Conservation (phyloP, 306 rosid species). For the Inga laurina region DNA sequence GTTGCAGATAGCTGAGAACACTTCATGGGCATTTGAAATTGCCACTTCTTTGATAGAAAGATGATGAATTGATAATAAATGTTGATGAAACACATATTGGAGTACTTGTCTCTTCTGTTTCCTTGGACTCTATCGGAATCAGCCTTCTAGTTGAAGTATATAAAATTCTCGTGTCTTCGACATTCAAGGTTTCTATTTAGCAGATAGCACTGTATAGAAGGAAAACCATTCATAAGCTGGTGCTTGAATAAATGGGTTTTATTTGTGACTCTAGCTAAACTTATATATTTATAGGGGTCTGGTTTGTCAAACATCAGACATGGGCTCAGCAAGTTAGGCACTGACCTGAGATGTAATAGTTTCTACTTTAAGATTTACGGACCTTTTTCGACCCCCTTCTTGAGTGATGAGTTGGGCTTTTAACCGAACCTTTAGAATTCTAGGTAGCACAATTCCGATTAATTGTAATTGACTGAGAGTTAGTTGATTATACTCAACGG, state of each 20-base stretch:
- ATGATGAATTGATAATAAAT: not conserved
- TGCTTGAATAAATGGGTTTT: slow-evolving; percentile 3
- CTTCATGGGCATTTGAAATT: slow-evolving; percentile 7
- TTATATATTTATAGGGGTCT: not conserved
- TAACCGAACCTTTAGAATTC: not conserved
- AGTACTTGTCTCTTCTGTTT: not conserved
- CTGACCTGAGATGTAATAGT: not conserved
- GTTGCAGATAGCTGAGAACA: slow-evolving; percentile 8
- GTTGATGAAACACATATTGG: slow-evolving; percentile 15
- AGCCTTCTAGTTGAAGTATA: slow-evolving; percentile 15
- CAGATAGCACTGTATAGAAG: slow-evolving; percentile 10
- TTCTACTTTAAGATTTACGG: slow-evolving; percentile 5
- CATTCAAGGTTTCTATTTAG: slow-evolving; percentile 5
- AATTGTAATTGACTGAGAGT: not conserved
- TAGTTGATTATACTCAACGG: not conserved
- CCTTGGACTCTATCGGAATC: not conserved
- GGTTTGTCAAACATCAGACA: not conserved
- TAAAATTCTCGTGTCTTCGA: slow-evolving; percentile 12
- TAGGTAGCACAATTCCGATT: not conserved
- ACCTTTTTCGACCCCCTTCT: not conserved
- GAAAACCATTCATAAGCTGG: slow-evolving; percentile 11
- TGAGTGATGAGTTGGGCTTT: slow-evolving; percentile 8
- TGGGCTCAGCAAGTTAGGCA: not conserved
- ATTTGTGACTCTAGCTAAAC: not conserved
- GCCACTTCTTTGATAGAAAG: slow-evolving; percentile 22